These are phyloP conservation scores for Geotrichum macrosporum DNA, from an alignment of 1,139 yeast species.

Conservation along the genomic window DNA sequence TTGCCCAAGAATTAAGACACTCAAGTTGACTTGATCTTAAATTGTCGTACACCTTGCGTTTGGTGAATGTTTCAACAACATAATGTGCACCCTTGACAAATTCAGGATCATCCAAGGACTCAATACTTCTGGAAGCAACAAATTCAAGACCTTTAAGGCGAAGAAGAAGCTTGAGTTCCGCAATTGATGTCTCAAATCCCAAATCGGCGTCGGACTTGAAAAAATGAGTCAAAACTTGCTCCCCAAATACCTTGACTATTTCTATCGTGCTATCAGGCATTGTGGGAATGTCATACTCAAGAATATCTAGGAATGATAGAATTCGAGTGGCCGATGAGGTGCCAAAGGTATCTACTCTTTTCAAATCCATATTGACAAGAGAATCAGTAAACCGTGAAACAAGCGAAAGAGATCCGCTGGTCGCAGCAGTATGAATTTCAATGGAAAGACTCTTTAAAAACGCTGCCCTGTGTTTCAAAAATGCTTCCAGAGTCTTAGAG, in stretches of 20 bases:
- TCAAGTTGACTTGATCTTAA: slow-evolving; percentile 49
- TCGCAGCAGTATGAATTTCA: slow-evolving; percentile 62
- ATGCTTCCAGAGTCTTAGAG: slow-evolving; percentile 55
- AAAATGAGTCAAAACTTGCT: slow-evolving; percentile 15
- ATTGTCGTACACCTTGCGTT: slow-evolving; percentile 22
- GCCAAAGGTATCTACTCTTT: slow-evolving; percentile 28
- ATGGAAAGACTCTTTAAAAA: slow-evolving; percentile 65
- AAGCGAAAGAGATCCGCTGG: slow-evolving; percentile 50
- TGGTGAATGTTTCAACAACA: slow-evolving; percentile 24
- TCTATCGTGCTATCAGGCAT: slow-evolving; percentile 2
- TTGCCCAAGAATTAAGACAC: slow-evolving; percentile 78
- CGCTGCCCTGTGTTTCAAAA: slow-evolving; percentile 58
- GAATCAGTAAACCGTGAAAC: slow-evolving; percentile 51
- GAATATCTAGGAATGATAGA: slow-evolving; percentile 62
- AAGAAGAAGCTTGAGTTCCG: slow-evolving; percentile 27
- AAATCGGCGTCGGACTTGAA: slow-evolving; percentile 9
- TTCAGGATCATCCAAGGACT: slow-evolving; percentile 25
- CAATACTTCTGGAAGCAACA: slow-evolving; percentile 24
- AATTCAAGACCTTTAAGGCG: slow-evolving; percentile 32
- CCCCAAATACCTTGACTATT: slow-evolving; percentile 16
- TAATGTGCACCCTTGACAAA: slow-evolving; percentile 23
- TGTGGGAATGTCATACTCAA: slow-evolving; percentile 49
- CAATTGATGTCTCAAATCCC: slow-evolving; percentile 23
- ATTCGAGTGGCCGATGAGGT: slow-evolving; percentile 53
- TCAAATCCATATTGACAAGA: slow-evolving; percentile 43